Base-by-base conservation (phyloP, 2,329 filamentous ascomycete species). In the Arachnomyces sp. region DNA sequence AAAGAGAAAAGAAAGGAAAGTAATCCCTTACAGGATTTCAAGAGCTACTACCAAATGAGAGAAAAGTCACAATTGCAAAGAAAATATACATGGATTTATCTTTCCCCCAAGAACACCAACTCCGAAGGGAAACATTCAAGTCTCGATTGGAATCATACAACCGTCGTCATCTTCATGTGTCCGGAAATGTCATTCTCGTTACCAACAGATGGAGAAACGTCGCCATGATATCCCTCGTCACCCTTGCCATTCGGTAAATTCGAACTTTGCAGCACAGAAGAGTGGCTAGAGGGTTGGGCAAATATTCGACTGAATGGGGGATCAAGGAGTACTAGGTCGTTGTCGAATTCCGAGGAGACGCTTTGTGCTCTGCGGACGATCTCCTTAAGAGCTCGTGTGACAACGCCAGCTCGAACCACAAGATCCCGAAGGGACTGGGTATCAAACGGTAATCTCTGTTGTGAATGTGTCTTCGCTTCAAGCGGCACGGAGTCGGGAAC, bases 361-460 rank as follows among this genome's bases (percentile, higher is more conserved):
- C 64, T 65, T 46, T 72, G 68, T 31, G 68, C 69, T 53, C 65
- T 68, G 43, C 69, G 66, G 33, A 72, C 62, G 35, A 69, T 63
- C 43, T 72, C 69, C 47, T 72, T 72, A 39, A 72, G 48, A 9
- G 68, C 65, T 34, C 69, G 60, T 13, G 67, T 72, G 32, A 72
- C 66, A 21, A 68, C 67, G 13, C 68, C 67, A 12, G 69, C 68
- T 31, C 69, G 65, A 18, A 65, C 54, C 17, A 82, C 78, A 41
- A 82, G 75, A 52, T 79, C 74, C 48, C 72, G 70, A 11, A 82
- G 66, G 32, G 78, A 81, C 17, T 74, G 74, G 2, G 78, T 82
- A 52, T 82, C 78, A 52, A 82, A 82, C 0, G 77, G 75, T n/a
- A 82, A 71, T 50, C 80, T 82, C 38, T 61, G 52, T n/a, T 55